phyloP scores from a whole-genome alignment of 495 filamentous ascomycete species.

The Aspergillus asperescens region DNA sequence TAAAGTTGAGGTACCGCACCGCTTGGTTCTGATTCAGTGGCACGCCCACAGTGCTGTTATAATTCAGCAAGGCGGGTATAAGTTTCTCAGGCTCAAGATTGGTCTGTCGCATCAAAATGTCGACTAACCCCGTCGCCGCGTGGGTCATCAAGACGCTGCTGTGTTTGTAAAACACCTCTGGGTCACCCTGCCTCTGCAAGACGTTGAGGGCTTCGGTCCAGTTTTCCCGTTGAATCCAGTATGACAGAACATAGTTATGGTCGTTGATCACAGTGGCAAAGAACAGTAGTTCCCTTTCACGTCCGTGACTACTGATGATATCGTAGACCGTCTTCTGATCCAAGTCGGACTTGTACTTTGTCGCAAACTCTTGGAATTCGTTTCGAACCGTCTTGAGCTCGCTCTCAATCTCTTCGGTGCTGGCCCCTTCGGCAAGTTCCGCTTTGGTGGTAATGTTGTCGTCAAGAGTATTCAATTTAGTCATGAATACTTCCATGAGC shows the following conservation, averaged over 20 bases:
- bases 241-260: constrained; percentile 88
- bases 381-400: constrained; percentile 62
- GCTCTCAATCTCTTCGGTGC: constrained; percentile 61
- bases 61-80: constrained; percentile 88
- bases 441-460: constrained; percentile 90
- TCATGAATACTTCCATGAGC: constrained; percentile 96
- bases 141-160: constrained; percentile 94
- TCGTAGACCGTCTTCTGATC: constrained; percentile 92
- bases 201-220: constrained; percentile 88
- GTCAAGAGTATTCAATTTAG: constrained; percentile 89
- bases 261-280: constrained; percentile 85
- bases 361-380: constrained; percentile 86
- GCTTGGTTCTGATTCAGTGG: constrained; percentile 75
- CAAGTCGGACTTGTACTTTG: constrained; percentile 74
- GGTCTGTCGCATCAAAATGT: constrained; percentile 87
- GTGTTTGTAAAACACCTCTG: constrained; percentile 92
- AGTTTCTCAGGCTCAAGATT: constrained; percentile 83
- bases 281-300: constrained; percentile 85
- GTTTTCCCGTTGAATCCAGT: constrained; percentile 95
- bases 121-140: constrained; percentile 73
- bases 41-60: constrained; percentile 62
- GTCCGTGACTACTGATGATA: constrained; percentile 89
- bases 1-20: constrained; percentile 86
- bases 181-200: constrained; percentile 82
- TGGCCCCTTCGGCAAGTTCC: constrained; percentile 67